Evolutionary conservation across 2,329 filamentous ascomycete genomes (phyloP).

Genomic region (Penicillium occitanis): DNA sequence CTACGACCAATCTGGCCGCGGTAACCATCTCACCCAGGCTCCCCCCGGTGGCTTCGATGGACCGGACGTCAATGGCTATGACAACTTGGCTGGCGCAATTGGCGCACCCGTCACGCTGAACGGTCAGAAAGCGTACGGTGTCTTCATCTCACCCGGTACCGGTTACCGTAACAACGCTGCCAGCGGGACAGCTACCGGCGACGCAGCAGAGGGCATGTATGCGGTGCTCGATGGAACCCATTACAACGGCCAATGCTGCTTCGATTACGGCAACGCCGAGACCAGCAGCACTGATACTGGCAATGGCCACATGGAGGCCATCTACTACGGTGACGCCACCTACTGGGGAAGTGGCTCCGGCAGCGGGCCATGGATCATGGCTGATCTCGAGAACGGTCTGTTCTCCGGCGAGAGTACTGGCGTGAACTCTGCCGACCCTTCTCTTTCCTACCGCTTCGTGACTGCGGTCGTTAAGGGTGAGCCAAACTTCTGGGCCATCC

Average conservation of each 20-base stretch:
- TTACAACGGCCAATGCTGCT: slow-evolving; percentile 17
- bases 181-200: slow-evolving; percentile 7
- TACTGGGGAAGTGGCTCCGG: slow-evolving; percentile 14
- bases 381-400: slow-evolving; percentile 18
- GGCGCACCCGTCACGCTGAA: slow-evolving; percentile 17
- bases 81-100: slow-evolving; percentile 17
- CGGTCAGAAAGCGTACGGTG: slow-evolving; percentile 18
- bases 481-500: slow-evolving; percentile 14
- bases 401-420: slow-evolving; percentile 6
- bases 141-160: slow-evolving; percentile 17
- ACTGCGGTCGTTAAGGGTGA: slow-evolving; percentile 17
- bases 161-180: slow-evolving; percentile 16
- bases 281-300: slow-evolving; percentile 18
- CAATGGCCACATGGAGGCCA: slow-evolving; percentile 19
- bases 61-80: slow-evolving; percentile 10
- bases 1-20: slow-evolving; percentile 18
- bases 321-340: slow-evolving; percentile 14
- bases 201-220: slow-evolving; percentile 17
- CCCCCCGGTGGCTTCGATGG: slow-evolving; percentile 6
- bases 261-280: slow-evolving; percentile 20
- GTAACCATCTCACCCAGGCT: slow-evolving; percentile 16
- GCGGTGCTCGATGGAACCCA: slow-evolving; percentile 19
- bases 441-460: slow-evolving; percentile 13
- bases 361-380: slow-evolving; percentile 19
- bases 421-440: slow-evolving; percentile 9